Percentiles rank a stretch among this genome's conserved stretches.
Conservation (phyloP, 192 early-diverging fungal genomes). For the Neocallimastix lanati region DNA sequence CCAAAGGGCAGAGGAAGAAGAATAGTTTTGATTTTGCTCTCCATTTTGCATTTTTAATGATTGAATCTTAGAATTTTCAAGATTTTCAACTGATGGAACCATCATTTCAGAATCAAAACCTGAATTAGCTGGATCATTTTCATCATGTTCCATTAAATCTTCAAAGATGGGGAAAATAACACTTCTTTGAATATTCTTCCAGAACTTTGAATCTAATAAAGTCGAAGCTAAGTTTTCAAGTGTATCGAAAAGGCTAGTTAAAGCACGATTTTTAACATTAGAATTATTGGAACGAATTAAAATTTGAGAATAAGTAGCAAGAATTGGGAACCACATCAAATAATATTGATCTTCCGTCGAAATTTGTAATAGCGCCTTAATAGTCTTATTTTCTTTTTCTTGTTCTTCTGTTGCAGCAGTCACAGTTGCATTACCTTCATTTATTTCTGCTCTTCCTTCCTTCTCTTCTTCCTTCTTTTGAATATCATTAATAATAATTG, state of each 20-base stretch:
- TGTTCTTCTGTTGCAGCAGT: background rate
- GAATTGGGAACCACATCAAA: background rate
- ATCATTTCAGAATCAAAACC: background rate
- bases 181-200: background rate
- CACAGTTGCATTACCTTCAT: too few species aligned
- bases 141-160: background rate
- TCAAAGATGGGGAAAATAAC: background rate
- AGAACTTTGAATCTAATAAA: background rate
- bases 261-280: background rate
- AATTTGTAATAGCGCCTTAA: background rate
- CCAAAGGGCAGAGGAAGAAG: background rate
- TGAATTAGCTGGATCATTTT: background rate
- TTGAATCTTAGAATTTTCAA: background rate
- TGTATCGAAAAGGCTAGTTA: background rate
- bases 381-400: background rate
- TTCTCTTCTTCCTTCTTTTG: too few species aligned
- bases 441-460: background rate
- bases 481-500: too few species aligned
- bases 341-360: background rate
- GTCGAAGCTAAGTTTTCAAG: background rate
- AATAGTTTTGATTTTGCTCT: background rate
- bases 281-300: background rate
- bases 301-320: background rate
- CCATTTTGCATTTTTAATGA: background rate
- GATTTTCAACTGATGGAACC: background rate